Evolutionary conservation across 129 eudicot genomes (phyloP).

Genomic region (Erigeron canadensis): DNA sequence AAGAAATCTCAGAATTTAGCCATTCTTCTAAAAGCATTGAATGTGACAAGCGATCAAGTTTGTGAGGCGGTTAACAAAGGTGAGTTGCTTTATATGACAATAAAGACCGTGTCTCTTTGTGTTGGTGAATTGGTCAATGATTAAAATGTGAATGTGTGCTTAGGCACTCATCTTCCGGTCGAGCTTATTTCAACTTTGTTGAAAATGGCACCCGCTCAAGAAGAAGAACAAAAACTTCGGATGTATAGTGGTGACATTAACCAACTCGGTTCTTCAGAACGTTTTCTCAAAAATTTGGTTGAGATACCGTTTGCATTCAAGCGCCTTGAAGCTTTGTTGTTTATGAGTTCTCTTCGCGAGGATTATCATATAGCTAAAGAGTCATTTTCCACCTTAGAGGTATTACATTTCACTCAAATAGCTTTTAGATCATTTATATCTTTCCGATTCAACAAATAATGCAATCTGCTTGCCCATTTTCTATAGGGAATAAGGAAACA

Average conservation of each 20-base stretch:
- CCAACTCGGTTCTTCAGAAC: conserved; percentile 79
- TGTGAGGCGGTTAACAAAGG: conserved; percentile 81
- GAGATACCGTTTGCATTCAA: conserved; percentile 81
- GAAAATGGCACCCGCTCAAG: conserved; percentile 86
- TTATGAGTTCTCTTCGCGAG: conserved; percentile 62
- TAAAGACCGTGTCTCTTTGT: background rate
- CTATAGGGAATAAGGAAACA: too few relatives aligned
- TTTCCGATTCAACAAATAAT: too few relatives aligned
- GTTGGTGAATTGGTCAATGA: background rate
- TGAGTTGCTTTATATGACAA: conserved; percentile 14
- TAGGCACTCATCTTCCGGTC: conserved; percentile 77
- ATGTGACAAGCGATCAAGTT: conserved; percentile 80
- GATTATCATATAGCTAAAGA: conserved; percentile 56
- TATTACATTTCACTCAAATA: conserved; percentile 14
- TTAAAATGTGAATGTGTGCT: conserved; percentile 8
- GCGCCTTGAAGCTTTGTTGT: conserved; percentile 73
- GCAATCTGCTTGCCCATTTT: too few relatives aligned
- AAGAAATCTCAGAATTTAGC: conserved; percentile 83
- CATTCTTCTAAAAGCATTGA: conserved; percentile 72
- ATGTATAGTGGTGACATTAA: conserved; percentile 56
- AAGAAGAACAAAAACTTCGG: conserved; percentile 77
- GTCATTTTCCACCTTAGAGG: conserved; percentile 70
- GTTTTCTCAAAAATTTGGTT: conserved; percentile 69
- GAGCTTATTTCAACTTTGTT: conserved; percentile 76
- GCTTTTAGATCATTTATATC: background rate